phyloP scores from a whole-genome alignment of 2,329 filamentous ascomycete genomes.

The Metarhizium rileyi region DNA sequence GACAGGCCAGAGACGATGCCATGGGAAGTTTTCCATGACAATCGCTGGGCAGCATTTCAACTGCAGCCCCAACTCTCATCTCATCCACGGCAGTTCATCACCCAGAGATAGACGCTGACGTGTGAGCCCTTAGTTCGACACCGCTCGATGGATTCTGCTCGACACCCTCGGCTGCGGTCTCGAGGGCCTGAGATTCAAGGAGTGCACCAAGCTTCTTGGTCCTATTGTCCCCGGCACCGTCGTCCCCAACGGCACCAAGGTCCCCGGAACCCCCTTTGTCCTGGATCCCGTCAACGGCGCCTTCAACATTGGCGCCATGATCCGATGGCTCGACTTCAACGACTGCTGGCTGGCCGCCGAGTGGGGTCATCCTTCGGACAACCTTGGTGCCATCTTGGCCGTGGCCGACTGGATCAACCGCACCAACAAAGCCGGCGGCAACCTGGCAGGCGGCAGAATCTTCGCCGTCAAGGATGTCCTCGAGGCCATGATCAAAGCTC shows the following conservation, averaged over 20 bases:
- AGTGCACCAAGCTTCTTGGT: slow-evolving; percentile 90
- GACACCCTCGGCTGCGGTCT: slow-evolving; percentile 96
- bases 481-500: slow-evolving; percentile 97
- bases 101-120: neutral
- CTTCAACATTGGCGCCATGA: slow-evolving; percentile 99
- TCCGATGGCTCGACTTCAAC: slow-evolving; percentile 99
- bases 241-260: slow-evolving; percentile 84
- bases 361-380: slow-evolving; percentile 98
- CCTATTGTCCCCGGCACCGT: slow-evolving; percentile 83
- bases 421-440: slow-evolving; percentile 66
- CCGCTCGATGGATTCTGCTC: slow-evolving; percentile 90
- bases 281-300: slow-evolving; percentile 92
- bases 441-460: slow-evolving; percentile 79
- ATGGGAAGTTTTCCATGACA: no score
- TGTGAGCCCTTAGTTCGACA: slow-evolving; percentile 61
- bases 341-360: slow-evolving; percentile 99
- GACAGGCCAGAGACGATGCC: no score
- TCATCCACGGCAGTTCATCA: neutral
- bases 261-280: slow-evolving; percentile 86
- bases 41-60: neutral
- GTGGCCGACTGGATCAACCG: slow-evolving; percentile 97
- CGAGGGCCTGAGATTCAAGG: slow-evolving; percentile 88
- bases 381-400: slow-evolving; percentile 90
- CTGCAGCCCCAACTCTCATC: neutral
- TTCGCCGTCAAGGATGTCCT: slow-evolving; percentile 85